Base-by-base conservation (phyloP, 129 eudicot genomes). In the Flaveria ramosissima region DNA sequence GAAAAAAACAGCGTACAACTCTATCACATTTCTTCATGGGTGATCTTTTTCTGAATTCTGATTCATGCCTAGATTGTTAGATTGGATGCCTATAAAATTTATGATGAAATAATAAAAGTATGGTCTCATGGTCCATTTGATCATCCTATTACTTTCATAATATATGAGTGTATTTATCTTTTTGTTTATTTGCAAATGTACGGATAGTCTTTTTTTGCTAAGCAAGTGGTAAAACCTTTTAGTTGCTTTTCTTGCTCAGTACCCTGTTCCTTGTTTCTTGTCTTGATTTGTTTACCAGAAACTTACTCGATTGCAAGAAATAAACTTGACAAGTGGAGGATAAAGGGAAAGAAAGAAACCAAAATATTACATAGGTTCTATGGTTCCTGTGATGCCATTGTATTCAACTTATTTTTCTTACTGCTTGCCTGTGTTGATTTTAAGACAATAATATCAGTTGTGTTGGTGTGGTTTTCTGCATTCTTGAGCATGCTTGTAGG, bases 321-420 rank as follows among this genome's bases (percentile, higher is more conserved):
- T n/a, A 74, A 60, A 26, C 47, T 23, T 61, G 71, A 57, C 60
- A 74, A 60, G 27, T 41, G 17, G 80, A 65, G 73, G 73, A 19
- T 76, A 47, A 20, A 61, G 26, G 77, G 61, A 45, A 46, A 61
- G 14, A 59, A 61, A 8, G 42, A 23, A 16, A 8, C 26, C 13
- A 46, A 60, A 74, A 46, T 16, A 3, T 74, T 45, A 74, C 78
- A 61, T 62, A 74, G 32, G 61, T 45, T 46, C 13, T 74, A 9
- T 17, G 45, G 57, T 16, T 67, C 52, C 20, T 66, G 24, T 51
- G 53, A 9, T 50, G 64, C 43, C 50, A 51, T 65, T 65, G 67
- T 36, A 21, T 47, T 39, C 23, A 26, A 65, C 32, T 32, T 76
- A 47, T 50, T 27, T 30, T 66, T 51, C 13, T 39, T 36, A 41